Conservation (phyloP, 2,329 filamentous ascomycete species). For the Fusarium annulatum region DNA sequence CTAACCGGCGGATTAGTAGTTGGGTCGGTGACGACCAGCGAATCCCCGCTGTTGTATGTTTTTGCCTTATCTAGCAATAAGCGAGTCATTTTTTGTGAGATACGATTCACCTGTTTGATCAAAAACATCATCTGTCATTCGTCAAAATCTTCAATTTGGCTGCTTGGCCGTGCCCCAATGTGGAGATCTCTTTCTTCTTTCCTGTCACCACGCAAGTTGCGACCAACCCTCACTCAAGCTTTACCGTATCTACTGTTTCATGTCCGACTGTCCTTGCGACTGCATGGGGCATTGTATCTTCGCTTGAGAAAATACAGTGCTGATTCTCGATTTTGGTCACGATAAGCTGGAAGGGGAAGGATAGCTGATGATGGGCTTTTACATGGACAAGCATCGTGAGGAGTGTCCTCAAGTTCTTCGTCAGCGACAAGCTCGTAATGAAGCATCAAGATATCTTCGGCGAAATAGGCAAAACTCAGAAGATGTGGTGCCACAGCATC, state of each 20-base stretch:
- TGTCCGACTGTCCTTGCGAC: accelerated
- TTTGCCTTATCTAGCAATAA: not conserved
- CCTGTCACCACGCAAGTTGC: too few relatives aligned
- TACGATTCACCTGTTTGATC: too few relatives aligned
- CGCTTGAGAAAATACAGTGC: too few relatives aligned
- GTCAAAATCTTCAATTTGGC: not conserved
- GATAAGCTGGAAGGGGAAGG: not conserved
- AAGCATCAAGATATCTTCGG: not conserved
- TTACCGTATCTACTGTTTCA: too few relatives aligned
- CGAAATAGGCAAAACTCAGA: too few relatives aligned
- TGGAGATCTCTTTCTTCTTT: too few relatives aligned
- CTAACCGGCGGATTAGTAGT: not conserved
- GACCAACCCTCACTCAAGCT: too few relatives aligned
- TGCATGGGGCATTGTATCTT: too few relatives aligned
- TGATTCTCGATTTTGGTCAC: too few relatives aligned
- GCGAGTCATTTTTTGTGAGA: too few relatives aligned
- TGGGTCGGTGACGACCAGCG: not conserved
- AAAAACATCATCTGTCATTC: not conserved
- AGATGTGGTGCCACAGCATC: not conserved
- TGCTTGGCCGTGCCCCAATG: too few relatives aligned
- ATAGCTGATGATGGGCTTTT: not conserved
- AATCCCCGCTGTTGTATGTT: not conserved
- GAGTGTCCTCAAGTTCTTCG: not conserved
- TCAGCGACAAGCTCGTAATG: not conserved
- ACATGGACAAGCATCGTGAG: not conserved